Evolutionary conservation across 495 filamentous ascomycete genomes (phyloP).

Genomic region (Zalerion maritima): DNA sequence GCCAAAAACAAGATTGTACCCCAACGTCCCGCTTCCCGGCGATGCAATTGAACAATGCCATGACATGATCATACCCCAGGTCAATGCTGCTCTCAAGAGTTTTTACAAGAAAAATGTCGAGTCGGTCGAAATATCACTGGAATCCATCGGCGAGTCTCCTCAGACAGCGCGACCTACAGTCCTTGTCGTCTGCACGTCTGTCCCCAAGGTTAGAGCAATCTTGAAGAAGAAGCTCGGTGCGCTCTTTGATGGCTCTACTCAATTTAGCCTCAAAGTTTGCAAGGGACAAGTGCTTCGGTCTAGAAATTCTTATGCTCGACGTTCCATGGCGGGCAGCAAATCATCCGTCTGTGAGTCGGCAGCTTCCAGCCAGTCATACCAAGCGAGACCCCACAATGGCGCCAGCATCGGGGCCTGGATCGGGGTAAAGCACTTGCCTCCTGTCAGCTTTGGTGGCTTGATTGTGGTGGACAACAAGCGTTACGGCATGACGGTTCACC

Average conservation of each 20-base stretch:
- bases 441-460: conserved; percentile 79
- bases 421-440: conserved; percentile 68
- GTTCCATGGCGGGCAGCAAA: conserved; percentile 21
- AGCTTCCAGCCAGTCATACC: conserved; percentile 48
- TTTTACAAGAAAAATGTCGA: conserved; percentile 54
- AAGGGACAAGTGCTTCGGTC: conserved; percentile 58
- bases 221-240: conserved; percentile 50
- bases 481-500: conserved; percentile 90
- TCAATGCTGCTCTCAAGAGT: conserved; percentile 42
- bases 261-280: conserved; percentile 45
- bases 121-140: conserved; percentile 58
- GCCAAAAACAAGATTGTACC: conserved; percentile 32
- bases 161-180: conserved; percentile 57
- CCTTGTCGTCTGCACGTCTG: conserved; percentile 59
- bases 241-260: conserved; percentile 43
- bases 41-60: conserved; percentile 59
- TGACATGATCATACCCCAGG: conserved; percentile 50
- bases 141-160: conserved; percentile 55
- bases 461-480: conserved; percentile 69
- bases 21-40: conserved; percentile 37
- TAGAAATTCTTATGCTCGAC: conserved; percentile 25
- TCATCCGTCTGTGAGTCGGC: conserved; percentile 14
- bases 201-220: conserved; percentile 53
- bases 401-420: conserved; percentile 87
- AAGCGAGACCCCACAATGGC: conserved; percentile 64